Evolutionary conservation across 31 red algal species (phyloP), one percentile per base, ranked within the genome.

Genomic region (Odonthalia washingtoniensis): DNA sequence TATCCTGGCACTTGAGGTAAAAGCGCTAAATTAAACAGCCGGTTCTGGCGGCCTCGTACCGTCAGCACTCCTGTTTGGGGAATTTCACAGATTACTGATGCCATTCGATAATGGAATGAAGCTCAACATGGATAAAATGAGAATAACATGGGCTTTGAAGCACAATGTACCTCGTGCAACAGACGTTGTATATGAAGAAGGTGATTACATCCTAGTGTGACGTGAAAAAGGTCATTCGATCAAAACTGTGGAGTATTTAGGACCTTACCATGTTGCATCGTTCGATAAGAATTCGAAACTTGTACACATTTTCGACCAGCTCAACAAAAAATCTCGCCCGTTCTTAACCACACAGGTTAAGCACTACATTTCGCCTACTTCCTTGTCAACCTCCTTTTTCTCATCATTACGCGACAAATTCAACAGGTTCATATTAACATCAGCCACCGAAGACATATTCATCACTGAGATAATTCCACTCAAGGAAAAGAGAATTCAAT

Each of bases 11-110:
- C 18, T 5, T 2, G 28, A 52, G 5, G 84, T 87, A 6, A 77
- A 87, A 42, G 72, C 46, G 32, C 63, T 77, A 73, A 87, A 78
- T 30, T 30, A 86, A 18, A 86, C 83, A 6, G 24, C 65, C 0
- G 65, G 83, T 18, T 70, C 67, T 5, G 70, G 60, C 17, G 52
- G 67, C 3, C 36, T 72, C 4, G 81, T 84, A 1, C 64, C 61
- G 16, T 84, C 81, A 40, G 32, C 66, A 0, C 83, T 86, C 9
- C 39, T 86, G 68, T 75, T 62, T 1, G 53, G 83, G 37, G 83
- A 86, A 26, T 76, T 67, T 61, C 40, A 68, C 30, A 27, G 3
- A 5, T 31, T 87, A 31, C 21, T 62, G 1, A 35, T 18, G 5
- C 9, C 16, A 70, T 36, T 26, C 12, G 14, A 70, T 36, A 26